Conservation (phyloP, 2,329 filamentous ascomycete species). For the Talaromyces piceae region DNA sequence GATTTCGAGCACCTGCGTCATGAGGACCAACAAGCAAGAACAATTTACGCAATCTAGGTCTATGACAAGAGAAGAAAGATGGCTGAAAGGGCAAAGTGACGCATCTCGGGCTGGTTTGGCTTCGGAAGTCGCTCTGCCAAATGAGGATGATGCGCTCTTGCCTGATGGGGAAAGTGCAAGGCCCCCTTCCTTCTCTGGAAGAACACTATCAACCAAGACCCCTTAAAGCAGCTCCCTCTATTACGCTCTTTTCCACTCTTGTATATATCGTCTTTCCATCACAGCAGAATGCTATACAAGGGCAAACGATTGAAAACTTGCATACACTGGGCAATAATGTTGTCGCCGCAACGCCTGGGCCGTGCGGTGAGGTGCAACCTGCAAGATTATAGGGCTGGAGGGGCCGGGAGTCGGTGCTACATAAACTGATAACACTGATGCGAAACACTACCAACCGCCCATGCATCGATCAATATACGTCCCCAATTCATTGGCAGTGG, state of each 20-base stretch:
- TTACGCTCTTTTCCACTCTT: too few relatives aligned
- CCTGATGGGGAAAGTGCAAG: not conserved
- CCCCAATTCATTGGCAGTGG: not conserved
- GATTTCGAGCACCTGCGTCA: conserved; percentile 57
- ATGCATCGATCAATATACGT: not conserved
- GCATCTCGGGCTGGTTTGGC: not conserved
- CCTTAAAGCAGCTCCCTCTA: too few relatives aligned
- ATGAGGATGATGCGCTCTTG: not conserved
- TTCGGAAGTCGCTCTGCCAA: not conserved
- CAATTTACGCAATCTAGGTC: too few relatives aligned
- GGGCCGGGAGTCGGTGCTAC: not conserved
- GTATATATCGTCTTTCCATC: too few relatives aligned
- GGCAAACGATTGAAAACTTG: too few relatives aligned
- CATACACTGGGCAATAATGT: too few relatives aligned
- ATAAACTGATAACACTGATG: not conserved
- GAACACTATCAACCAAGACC: too few relatives aligned
- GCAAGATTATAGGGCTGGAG: not conserved
- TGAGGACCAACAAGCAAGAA: conserved; percentile 1
- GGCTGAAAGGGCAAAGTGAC: not conserved
- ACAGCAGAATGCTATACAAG: too few relatives aligned
- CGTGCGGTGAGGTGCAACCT: too few relatives aligned
- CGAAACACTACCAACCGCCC: not conserved
- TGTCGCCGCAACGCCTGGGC: too few relatives aligned
- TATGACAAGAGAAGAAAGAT: too few relatives aligned
- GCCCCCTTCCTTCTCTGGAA: not conserved